phyloP scores from a whole-genome alignment of 139 green algal genomes.

The Chlorella vulgaris region DNA sequence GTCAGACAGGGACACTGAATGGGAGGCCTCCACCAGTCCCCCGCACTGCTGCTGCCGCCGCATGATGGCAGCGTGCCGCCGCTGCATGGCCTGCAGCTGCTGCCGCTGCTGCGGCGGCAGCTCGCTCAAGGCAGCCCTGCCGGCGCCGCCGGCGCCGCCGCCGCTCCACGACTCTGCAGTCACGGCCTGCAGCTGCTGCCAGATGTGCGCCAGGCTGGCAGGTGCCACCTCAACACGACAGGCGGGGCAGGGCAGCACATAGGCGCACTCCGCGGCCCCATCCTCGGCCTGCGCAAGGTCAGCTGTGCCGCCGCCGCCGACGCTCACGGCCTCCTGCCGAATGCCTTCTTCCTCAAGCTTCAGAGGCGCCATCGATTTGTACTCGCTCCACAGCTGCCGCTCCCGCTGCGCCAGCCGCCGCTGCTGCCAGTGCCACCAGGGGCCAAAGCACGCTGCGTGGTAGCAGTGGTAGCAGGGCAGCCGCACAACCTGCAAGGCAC shows the following conservation, averaged over 20 bases:
- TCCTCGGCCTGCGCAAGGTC: not conserved
- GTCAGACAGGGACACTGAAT: conserved; percentile 2
- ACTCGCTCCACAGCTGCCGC: conserved; percentile 3
- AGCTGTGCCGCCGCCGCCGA: not conserved
- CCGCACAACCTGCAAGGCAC: conserved; percentile 6
- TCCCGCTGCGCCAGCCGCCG: conserved; percentile 8
- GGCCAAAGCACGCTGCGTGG: conserved; percentile 40
- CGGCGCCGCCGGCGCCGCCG: not conserved
- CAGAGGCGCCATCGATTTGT: conserved; percentile 6
- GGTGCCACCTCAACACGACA: conserved; percentile 3
- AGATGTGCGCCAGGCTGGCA: conserved; percentile 6
- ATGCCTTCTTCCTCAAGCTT: conserved; percentile 19
- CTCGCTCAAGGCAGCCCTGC: not conserved
- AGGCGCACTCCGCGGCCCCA: not conserved
- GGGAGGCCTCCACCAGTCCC: conserved; percentile 5
- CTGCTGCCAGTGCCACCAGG: conserved; percentile 47
- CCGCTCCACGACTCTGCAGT: not conserved
- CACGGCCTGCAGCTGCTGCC: not conserved
- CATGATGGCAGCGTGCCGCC: conserved; percentile 8
- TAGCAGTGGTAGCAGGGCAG: conserved; percentile 42
- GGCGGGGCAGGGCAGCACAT: conserved; percentile 24
- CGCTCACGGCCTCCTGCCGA: not conserved
- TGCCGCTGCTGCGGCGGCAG: conserved; percentile 9
- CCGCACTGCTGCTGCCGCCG: conserved; percentile 10
- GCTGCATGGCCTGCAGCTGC: conserved; percentile 16